Evolutionary conservation across 306 rosid species (phyloP).

Genomic region (Styphnolobium japonicum): DNA sequence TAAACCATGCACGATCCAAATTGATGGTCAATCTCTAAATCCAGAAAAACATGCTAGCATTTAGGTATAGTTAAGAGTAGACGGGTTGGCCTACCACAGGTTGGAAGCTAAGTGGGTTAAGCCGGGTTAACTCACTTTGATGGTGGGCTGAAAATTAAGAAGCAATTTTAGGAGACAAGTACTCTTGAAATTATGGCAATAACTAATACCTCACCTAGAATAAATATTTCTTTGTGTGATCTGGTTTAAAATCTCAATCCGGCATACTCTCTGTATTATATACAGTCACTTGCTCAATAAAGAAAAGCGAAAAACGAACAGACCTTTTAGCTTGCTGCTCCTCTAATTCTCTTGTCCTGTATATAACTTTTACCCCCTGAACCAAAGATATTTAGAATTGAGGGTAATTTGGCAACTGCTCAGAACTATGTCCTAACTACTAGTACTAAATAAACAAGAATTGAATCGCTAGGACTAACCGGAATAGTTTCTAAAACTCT

Average conservation of each 20-base stretch:
- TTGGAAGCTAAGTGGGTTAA: too few relatives aligned
- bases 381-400: neutral
- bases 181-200: too few relatives aligned
- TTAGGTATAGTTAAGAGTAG: neutral
- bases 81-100: too few relatives aligned
- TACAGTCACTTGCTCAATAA: neutral
- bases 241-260: too few relatives aligned
- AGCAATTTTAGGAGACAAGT: too few relatives aligned
- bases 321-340: constrained; percentile 94
- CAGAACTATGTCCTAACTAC: too few relatives aligned
- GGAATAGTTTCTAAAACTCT: constrained; percentile 83
- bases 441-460: neutral
- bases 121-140: too few relatives aligned
- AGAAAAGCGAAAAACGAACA: neutral
- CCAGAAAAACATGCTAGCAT: neutral
- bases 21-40: neutral
- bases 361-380: constrained; percentile 89
- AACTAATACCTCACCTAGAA: too few relatives aligned
- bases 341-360: constrained; percentile 83
- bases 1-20: constrained; percentile 14
- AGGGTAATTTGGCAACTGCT: too few relatives aligned
- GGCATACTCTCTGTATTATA: too few relatives aligned
- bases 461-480: constrained; percentile 44
- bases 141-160: too few relatives aligned
- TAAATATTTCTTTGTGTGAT: too few relatives aligned